Percentiles rank a stretch among this genome's conserved stretches.
Evolutionary conservation across 148 eudicot genomes (phyloP).

Genomic region (Amaranthus palmeri): DNA sequence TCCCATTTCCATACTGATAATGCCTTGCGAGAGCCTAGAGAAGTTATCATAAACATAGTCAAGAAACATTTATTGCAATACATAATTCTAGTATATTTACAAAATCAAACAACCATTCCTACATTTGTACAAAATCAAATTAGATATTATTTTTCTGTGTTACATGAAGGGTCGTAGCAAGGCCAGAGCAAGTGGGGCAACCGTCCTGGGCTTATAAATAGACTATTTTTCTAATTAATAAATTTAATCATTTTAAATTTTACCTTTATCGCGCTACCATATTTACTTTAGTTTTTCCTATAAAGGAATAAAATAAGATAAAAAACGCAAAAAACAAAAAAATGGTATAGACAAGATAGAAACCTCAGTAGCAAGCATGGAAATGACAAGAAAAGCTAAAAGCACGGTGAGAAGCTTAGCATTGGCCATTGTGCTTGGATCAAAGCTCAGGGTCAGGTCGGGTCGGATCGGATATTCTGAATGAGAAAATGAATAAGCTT

Average conservation of each 20-base stretch:
- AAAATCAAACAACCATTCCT: too few species aligned
- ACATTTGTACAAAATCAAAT: too few species aligned
- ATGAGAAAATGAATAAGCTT: not conserved
- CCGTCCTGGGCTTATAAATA: too few species aligned
- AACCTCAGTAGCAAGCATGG: slow-evolving; percentile 30
- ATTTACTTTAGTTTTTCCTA: too few species aligned
- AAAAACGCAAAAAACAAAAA: not conserved
- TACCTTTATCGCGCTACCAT: too few species aligned
- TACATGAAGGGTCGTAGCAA: too few species aligned
- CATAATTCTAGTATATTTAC: too few species aligned
- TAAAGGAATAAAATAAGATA: not conserved
- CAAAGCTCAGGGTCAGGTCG: not conserved
- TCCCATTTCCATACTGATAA: slow-evolving; percentile 2
- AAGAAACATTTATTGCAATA: not conserved
- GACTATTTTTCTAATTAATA: too few species aligned
- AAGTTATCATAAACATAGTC: not conserved
- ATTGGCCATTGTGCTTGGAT: slow-evolving; percentile 12
- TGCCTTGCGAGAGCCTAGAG: slow-evolving; percentile 16
- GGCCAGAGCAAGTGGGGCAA: too few species aligned
- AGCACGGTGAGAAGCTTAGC: not conserved
- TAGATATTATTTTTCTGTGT: too few species aligned
- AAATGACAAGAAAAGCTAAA: slow-evolving; percentile 21
- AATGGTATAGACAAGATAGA: not conserved
- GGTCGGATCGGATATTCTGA: not conserved
- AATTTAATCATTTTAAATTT: too few species aligned